Evolutionary conservation across 495 filamentous ascomycete species (phyloP).

Genomic region (Baudoinia panamericana): DNA sequence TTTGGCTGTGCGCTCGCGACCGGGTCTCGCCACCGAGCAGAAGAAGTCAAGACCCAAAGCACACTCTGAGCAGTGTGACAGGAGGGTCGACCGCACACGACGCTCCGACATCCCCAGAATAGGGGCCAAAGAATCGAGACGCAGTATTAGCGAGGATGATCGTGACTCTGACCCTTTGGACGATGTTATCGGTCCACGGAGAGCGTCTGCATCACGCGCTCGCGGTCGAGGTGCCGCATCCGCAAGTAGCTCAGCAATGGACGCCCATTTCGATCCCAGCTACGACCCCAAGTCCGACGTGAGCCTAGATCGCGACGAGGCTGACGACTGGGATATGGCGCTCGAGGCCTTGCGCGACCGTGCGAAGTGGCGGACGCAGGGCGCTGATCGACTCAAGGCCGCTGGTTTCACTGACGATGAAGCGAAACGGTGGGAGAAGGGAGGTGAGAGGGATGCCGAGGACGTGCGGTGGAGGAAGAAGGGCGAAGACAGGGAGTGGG

Average conservation of each 20-base stretch:
- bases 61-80: no score
- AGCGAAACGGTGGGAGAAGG: slow-evolving; percentile 66
- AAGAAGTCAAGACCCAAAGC: no score
- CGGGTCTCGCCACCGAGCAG: no score
- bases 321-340: slow-evolving; percentile 70
- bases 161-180: slow-evolving; percentile 73
- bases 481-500: slow-evolving; percentile 81
- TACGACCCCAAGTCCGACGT: slow-evolving; percentile 71
- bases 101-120: no score
- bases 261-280: slow-evolving; percentile 58
- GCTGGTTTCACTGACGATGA: slow-evolving; percentile 71
- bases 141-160: no score
- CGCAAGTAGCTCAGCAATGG: slow-evolving; percentile 53
- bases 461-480: slow-evolving; percentile 68
- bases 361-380: slow-evolving; percentile 63
- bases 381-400: slow-evolving; percentile 61
- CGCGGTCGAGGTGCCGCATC: slow-evolving; percentile 78
- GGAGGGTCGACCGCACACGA: no score
- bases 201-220: slow-evolving; percentile 37
- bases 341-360: slow-evolving; percentile 72
- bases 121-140: no score
- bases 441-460: slow-evolving; percentile 43
- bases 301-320: slow-evolving; percentile 37
- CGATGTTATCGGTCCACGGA: slow-evolving; percentile 67
- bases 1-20: no score